These are phyloP conservation scores for Penicillium paxilli DNA, from an alignment of 495 filamentous ascomycete species.

Conservation along the genomic window DNA sequence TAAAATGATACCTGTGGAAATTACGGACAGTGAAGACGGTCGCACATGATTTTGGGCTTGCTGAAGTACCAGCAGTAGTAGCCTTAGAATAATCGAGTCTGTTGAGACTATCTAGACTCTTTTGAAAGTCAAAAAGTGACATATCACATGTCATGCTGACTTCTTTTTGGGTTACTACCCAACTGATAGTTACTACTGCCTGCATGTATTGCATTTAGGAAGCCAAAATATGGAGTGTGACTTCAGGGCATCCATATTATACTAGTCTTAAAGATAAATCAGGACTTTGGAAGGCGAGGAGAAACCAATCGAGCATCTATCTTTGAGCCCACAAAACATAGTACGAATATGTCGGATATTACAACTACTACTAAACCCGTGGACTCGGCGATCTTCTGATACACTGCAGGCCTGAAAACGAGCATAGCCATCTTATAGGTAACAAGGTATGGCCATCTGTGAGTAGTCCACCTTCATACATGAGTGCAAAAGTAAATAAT, in stretches of 20 bases:
- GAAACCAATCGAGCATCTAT: not conserved
- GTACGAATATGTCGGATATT: not conserved
- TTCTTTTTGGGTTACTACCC: too few species aligned
- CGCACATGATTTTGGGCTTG: not conserved
- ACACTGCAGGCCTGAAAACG: not conserved
- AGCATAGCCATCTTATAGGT: not conserved
- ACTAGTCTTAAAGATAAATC: not conserved
- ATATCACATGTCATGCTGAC: too few species aligned
- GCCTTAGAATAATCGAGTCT: not conserved
- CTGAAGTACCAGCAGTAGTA: not conserved
- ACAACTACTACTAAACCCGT: not conserved
- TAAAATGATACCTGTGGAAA: not conserved
- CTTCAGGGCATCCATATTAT: too few species aligned
- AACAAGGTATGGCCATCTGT: too few species aligned
- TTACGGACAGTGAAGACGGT: not conserved
- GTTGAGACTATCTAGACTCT: not conserved
- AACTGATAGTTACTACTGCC: too few species aligned
- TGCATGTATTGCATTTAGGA: too few species aligned
- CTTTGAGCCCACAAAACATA: not conserved
- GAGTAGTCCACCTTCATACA: not conserved
- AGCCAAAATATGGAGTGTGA: too few species aligned
- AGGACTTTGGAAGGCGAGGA: not conserved
- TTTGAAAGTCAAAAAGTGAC: too few species aligned
- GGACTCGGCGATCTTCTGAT: not conserved
- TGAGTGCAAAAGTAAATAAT: not conserved